Base-by-base conservation (phyloP, 305 asterid genomes). In the Fraxinus xanthoxyloides region DNA sequence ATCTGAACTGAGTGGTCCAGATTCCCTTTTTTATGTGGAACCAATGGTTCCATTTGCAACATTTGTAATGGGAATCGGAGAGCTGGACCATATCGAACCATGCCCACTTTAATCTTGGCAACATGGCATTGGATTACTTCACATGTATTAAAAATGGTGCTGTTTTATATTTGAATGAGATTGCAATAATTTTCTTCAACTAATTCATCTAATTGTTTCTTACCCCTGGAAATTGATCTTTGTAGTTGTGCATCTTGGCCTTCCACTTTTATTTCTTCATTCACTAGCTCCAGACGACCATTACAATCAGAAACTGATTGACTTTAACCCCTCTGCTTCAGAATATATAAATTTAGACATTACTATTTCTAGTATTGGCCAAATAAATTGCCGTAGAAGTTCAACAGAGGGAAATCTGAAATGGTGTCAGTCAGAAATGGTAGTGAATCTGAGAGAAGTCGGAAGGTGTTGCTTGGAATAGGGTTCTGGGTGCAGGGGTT, bases 401-500 rank as follows among this genome's bases (percentile, higher is more conserved):
- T 65, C 17, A 10, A 23, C 34, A 0, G 17, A 10, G 72, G 70
- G 70, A 59, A 6, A 59, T 65, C n/a, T 24, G 82, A 77, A 75
- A 89, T 90, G 90, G 91, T 84, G 82, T 82, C 85, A 21, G 88
- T 48, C 17, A 79, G 28, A 21, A 75, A 80, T 77, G 88, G 75
- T 82, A 70, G 79, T 51, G 89, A 82, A 79, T 82, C 69, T 76
- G 73, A 65, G 19, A 84, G 88, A 46, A 87, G 85, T 38, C 81
- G 95, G 85, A 91, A 90, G 67, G 31, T 91, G 85, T 75, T 91
- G 89, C 80, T 91, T 36, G 93, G 95, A 19, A 84, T 91, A 76
- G 95, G 95, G 72, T 91, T 54, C 59, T 89, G 82, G 88, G 90
- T 90, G 81, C 95, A 91, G 86, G 95, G 93, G 0, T 80, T 91